These are phyloP conservation scores for Serendipita sp. DNA, from an alignment of 768 basidiomycete species.

Conservation along the genomic window DNA sequence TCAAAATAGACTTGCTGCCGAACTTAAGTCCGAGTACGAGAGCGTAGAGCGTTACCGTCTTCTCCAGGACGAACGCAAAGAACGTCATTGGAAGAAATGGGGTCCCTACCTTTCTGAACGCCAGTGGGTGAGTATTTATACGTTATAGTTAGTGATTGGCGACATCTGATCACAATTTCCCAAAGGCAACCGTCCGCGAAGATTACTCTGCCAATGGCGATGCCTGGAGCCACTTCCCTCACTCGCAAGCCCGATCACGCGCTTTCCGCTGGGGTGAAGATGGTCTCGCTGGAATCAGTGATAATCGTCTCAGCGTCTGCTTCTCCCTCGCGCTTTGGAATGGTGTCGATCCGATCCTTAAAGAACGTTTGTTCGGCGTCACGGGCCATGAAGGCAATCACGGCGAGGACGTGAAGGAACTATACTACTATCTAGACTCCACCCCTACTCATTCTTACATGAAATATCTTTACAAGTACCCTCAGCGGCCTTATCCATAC, in stretches of 20 bases:
- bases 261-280: constrained; percentile 99
- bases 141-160: constrained; percentile 13
- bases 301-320: constrained; percentile 91
- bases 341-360: constrained; percentile 81
- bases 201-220: constrained; percentile 96
- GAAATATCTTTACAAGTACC: constrained; percentile 99
- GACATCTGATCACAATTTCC: constrained; percentile 8
- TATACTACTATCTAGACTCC: constrained; percentile 97
- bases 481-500: constrained; percentile 83
- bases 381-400: constrained; percentile 98
- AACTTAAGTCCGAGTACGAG: constrained; percentile 55
- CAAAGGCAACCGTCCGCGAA: constrained; percentile 90
- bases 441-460: constrained; percentile 99
- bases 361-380: constrained; percentile 91
- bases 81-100: constrained; percentile 96
- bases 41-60: constrained; percentile 75
- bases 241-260: constrained; percentile 81
- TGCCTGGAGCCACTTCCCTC: constrained; percentile 91
- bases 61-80: constrained; percentile 61
- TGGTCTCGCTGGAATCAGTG: constrained; percentile 91
- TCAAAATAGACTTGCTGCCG: constrained; percentile 48
- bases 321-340: constrained; percentile 91
- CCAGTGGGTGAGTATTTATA: constrained; percentile 64
- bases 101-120: constrained; percentile 94
- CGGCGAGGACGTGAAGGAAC: constrained; percentile 97